phyloP scores from a whole-genome alignment of 2,329 filamentous ascomycete species.

The Verticillium albo-atrum region DNA sequence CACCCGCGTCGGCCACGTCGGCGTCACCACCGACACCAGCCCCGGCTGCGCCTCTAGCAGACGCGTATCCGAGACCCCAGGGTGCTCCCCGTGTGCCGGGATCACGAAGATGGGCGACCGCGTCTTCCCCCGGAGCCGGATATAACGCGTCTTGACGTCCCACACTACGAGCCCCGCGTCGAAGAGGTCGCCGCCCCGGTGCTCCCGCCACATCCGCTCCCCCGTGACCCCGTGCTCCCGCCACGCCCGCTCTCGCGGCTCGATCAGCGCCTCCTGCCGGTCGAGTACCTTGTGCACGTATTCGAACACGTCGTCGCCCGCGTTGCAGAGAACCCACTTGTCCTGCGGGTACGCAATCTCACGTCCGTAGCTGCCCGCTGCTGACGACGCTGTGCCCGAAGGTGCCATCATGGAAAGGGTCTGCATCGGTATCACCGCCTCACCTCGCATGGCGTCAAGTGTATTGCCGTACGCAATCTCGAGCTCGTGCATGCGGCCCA shows the following conservation, averaged over 20 bases:
- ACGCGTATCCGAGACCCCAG: slow-evolving; percentile 37
- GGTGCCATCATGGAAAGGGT: slow-evolving; percentile 49
- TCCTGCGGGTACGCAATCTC: slow-evolving; percentile 52
- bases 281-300: slow-evolving; percentile 44
- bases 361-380: slow-evolving; percentile 27
- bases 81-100: slow-evolving; percentile 43
- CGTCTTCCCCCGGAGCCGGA: slow-evolving; percentile 41
- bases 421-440: slow-evolving; percentile 46
- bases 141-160: slow-evolving; percentile 47
- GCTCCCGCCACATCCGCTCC: slow-evolving; percentile 26
- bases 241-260: slow-evolving; percentile 28
- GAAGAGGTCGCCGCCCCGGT: slow-evolving; percentile 22
- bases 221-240: slow-evolving; percentile 34
- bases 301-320: slow-evolving; percentile 44
- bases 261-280: slow-evolving; percentile 34
- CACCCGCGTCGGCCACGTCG: slow-evolving; percentile 23
- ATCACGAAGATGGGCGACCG: slow-evolving; percentile 47
- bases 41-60: slow-evolving; percentile 38
- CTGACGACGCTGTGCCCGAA: not conserved
- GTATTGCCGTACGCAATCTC: slow-evolving; percentile 48
- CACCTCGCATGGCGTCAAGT: slow-evolving; percentile 43
- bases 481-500: slow-evolving; percentile 52
- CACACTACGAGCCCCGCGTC: slow-evolving; percentile 42
- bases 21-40: slow-evolving; percentile 21
- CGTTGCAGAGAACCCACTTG: slow-evolving; percentile 50